Evolutionary conservation across 2,329 filamentous ascomycete genomes (phyloP).

Genomic region (Pezicula rhizophila): DNA sequence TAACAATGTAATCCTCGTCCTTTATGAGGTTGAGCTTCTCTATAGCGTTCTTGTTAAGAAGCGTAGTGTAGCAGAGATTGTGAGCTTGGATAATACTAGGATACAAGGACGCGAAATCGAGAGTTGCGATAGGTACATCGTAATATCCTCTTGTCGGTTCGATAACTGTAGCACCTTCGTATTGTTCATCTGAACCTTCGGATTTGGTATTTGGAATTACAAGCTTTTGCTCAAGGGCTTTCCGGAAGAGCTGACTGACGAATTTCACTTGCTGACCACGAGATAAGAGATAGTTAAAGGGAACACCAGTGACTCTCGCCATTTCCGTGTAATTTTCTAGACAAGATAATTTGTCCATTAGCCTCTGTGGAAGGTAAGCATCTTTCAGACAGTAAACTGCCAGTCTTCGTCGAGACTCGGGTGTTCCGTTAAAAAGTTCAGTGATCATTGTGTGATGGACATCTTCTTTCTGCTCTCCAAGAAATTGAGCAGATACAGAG

Average conservation of each 20-base stretch:
- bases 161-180: constrained; percentile 96
- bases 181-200: constrained; percentile 75
- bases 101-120: constrained; percentile 98
- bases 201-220: constrained; percentile 83
- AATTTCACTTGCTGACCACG: constrained; percentile 97
- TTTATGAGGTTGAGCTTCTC: constrained; percentile 73
- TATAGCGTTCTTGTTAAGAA: constrained; percentile 72
- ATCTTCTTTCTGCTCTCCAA: constrained; percentile 97
- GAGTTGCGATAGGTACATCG: constrained; percentile 87
- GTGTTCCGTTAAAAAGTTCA: constrained; percentile 91
- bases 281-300: constrained; percentile 88
- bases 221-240: constrained; percentile 85
- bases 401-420: constrained; percentile 82
- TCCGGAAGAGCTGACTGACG: constrained; percentile 93
- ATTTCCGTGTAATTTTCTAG: constrained; percentile 99
- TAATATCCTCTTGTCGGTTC: constrained; percentile 93
- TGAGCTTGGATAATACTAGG: constrained; percentile 99
- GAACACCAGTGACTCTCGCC: constrained; percentile 97
- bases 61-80: constrained; percentile 94
- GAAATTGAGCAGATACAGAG: constrained; percentile 88
- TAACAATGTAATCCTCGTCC: constrained; percentile 93
- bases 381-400: constrained; percentile 97
- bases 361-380: constrained; percentile 84
- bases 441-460: constrained; percentile 99
- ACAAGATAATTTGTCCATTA: constrained; percentile 97